phyloP scores from a whole-genome alignment of 1,284 basidiomycete genomes.

The Ustilago bromivora region DNA sequence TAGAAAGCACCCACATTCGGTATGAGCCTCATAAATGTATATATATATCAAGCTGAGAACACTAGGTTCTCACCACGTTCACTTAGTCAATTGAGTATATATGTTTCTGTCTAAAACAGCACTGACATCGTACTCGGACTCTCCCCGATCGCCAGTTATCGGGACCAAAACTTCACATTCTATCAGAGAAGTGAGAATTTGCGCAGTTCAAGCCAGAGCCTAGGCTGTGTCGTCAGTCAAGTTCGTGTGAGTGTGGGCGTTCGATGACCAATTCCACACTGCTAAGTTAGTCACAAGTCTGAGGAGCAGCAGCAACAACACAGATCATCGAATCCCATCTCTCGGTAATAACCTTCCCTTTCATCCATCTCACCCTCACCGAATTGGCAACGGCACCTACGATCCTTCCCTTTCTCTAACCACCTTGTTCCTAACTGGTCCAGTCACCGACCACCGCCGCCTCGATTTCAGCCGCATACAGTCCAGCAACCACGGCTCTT shows the following conservation, averaged over 20 bases:
- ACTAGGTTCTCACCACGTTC: too few relatives aligned
- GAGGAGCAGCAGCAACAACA: not conserved
- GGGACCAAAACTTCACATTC: too few relatives aligned
- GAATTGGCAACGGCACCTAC: not conserved
- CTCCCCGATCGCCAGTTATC: too few relatives aligned
- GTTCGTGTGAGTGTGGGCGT: not conserved
- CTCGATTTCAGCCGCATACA: not conserved
- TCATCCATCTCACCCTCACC: not conserved
- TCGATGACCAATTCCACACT: slow-evolving; percentile 13
- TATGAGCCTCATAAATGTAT: too few relatives aligned
- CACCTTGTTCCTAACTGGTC: not conserved
- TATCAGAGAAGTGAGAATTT: not conserved
- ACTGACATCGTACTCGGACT: too few relatives aligned
- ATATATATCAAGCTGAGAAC: too few relatives aligned
- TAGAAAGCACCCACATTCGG: too few relatives aligned
- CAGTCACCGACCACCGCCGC: not conserved
- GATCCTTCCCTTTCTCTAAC: not conserved
- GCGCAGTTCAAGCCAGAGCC: not conserved
- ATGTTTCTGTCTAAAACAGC: too few relatives aligned
- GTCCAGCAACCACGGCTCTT: not conserved
- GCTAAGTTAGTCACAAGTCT: not conserved
- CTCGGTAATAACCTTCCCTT: not conserved
- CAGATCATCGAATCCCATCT: not conserved
- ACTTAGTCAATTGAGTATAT: too few relatives aligned
- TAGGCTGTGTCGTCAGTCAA: not conserved